Base-by-base conservation (phyloP, 202 grass and related monocot genomes). In the Schoenoplectus triqueter region DNA sequence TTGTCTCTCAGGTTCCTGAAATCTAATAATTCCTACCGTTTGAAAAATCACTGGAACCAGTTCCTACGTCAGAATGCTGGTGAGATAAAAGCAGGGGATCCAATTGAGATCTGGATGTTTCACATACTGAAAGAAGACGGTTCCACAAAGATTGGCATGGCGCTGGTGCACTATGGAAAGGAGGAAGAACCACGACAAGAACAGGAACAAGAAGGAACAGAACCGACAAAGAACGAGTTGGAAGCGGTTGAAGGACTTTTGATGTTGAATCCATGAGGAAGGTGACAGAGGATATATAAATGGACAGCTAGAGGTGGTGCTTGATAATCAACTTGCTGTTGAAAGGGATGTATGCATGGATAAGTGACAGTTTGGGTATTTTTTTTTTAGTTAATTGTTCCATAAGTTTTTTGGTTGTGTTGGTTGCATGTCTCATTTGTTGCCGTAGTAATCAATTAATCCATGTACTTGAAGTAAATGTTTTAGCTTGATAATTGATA, bases 1-100 rank as follows among this genome's bases (percentile, higher is more conserved):
- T 59, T 84, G 65, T 14, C 10, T 9, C 59, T 84, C 3, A 84
- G 55, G 67, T 84, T 45, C 64, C 42, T 84, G 4, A 1, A 2
- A n/a, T 59, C 4, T 3, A 84, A 84, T 10, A 10, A 47, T 2
- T 64, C 47, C 4, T 84, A 56, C 15, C 41, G 81, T 0, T 39
- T 84, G 20, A 84, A 72, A 10, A 19, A 48, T 0, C 49, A 59
- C 8, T 84, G 81, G 81, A 71, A 65, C 48, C 10, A 10, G 1
- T 84, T 84, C 46, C 46, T 80, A 13, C 76, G 31, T 62, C 41
- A 56, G 15, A 71, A 72, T 55, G 6, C 6, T 5, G n/a, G 15
- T 45, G 31, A 9, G 0, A 41, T 84, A 46, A 41, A 20, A 15
- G 48, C 11, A 8, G 81, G 65, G 3, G 65, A 84, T 71, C 2